Evolutionary conservation across 108 stramenopile species (phyloP).

Genomic region (Cylindrotheca fusiformis): DNA sequence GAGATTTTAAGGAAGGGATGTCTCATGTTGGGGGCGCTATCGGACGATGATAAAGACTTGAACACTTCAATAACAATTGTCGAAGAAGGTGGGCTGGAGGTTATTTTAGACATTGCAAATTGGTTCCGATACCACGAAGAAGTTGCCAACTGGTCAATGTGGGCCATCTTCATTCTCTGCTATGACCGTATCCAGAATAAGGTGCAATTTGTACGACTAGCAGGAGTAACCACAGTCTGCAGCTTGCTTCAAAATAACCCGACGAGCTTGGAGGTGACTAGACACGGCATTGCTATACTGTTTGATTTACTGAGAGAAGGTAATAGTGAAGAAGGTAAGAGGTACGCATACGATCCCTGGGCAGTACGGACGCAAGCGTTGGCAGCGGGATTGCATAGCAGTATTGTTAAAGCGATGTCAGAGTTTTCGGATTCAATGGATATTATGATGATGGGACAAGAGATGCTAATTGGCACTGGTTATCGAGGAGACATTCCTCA

Average conservation of each 20-base stretch:
- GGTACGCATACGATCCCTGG: slow-evolving; percentile 24
- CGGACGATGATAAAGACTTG: slow-evolving; percentile 37
- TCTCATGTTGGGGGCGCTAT: slow-evolving; percentile 49
- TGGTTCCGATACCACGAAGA: slow-evolving; percentile 60
- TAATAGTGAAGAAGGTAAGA: slow-evolving; percentile 1
- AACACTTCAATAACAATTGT: slow-evolving; percentile 24
- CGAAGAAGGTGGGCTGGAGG: slow-evolving; percentile 45
- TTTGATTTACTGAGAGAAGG: slow-evolving; percentile 54
- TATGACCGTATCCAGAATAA: slow-evolving; percentile 44
- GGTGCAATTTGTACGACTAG: slow-evolving; percentile 24
- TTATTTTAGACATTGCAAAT: slow-evolving; percentile 40
- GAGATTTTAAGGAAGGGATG: slow-evolving; percentile 54
- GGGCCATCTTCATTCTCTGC: slow-evolving; percentile 54
- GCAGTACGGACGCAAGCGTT: slow-evolving; percentile 42
- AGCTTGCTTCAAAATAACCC: slow-evolving; percentile 36
- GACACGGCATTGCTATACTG: slow-evolving; percentile 59
- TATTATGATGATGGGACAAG: slow-evolving; percentile 62
- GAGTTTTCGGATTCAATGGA: slow-evolving; percentile 42
- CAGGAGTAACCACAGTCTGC: slow-evolving; percentile 38
- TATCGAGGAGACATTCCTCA: slow-evolving; percentile 40
- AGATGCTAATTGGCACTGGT: slow-evolving; percentile 54
- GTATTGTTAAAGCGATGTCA: slow-evolving; percentile 35
- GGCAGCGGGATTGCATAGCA: slow-evolving; percentile 41
- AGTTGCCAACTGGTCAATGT: slow-evolving; percentile 55
- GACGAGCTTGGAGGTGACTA: slow-evolving; percentile 39